Evolutionary conservation across 768 basidiomycete species (phyloP).

Genomic region (Nidularia sp.): DNA sequence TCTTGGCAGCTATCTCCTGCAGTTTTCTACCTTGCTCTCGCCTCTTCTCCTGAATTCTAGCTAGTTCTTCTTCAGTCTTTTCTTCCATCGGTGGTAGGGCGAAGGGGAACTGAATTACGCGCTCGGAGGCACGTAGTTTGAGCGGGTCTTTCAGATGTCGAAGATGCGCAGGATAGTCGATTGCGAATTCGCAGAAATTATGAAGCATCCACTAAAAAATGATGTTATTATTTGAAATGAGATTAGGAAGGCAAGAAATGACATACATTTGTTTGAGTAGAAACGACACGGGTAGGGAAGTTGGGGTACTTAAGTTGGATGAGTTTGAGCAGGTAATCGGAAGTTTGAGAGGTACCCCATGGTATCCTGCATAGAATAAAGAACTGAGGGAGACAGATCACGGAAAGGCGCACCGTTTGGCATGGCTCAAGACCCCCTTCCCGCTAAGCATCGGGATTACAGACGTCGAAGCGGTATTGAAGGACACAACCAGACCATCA

Average conservation of each 20-base stretch:
- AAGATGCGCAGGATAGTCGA: slow-evolving; percentile 71
- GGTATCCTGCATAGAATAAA: slow-evolving; percentile 59
- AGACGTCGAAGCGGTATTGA: slow-evolving; percentile 89
- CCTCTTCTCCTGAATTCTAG: slow-evolving; percentile 69
- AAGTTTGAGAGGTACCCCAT: slow-evolving; percentile 88
- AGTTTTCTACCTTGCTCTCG: slow-evolving; percentile 84
- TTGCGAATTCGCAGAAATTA: slow-evolving; percentile 78
- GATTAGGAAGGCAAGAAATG: neutral
- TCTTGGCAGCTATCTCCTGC: slow-evolving; percentile 88
- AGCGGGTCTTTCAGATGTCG: slow-evolving; percentile 63
- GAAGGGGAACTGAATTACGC: slow-evolving; percentile 88
- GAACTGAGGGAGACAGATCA: neutral
- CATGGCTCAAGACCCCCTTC: slow-evolving; percentile 76
- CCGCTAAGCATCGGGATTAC: slow-evolving; percentile 86
- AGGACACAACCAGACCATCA: slow-evolving; percentile 85
- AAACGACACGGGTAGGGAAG: slow-evolving; percentile 82
- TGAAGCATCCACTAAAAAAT: slow-evolving; percentile 80
- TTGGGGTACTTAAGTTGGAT: slow-evolving; percentile 94
- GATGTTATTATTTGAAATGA: neutral
- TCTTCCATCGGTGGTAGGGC: slow-evolving; percentile 60
- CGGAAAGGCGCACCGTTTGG: slow-evolving; percentile 61
- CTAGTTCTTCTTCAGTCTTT: slow-evolving; percentile 89
- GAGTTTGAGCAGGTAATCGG: slow-evolving; percentile 89
- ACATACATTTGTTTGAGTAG: slow-evolving; percentile 71
- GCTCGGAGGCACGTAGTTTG: slow-evolving; percentile 58